Evolutionary conservation across 805 yeast species (phyloP).

Genomic region (Schizosaccharomyces osmophilus): DNA sequence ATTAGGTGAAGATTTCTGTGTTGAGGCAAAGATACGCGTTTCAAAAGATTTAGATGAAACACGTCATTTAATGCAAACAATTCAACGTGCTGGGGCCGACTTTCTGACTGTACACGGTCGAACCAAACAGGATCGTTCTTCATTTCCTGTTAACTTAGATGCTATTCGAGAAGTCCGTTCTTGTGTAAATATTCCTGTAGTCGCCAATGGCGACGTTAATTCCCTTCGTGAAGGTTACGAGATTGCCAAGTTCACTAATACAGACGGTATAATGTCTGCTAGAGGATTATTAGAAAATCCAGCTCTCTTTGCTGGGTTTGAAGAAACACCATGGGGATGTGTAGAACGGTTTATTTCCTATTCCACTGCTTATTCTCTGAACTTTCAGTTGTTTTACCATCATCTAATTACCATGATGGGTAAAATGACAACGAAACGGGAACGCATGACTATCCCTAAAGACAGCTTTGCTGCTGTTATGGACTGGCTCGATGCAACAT

Average conservation of each 20-base stretch:
- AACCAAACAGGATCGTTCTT: conserved; percentile 59
- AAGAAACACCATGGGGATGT: conserved; percentile 71
- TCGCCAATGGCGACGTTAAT: conserved; percentile 96
- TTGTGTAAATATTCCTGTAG: conserved; percentile 44
- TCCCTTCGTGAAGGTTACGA: conserved; percentile 33
- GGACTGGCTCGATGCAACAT: conserved; percentile 62
- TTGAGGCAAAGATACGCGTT: conserved; percentile 81
- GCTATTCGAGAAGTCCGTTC: conserved; percentile 48
- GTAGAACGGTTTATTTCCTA: conserved; percentile 64
- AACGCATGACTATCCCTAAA: conserved; percentile 12
- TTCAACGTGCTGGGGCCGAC: conserved; percentile 77
- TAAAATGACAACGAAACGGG: conserved; percentile 18
- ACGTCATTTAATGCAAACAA: conserved; percentile 38
- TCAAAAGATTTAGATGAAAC: conserved; percentile 58
- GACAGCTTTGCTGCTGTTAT: conserved; percentile 21
- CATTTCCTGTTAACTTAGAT: conserved; percentile 58
- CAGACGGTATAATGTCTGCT: conserved; percentile 89
- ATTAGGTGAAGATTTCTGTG: conserved; percentile 45
- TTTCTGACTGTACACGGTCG: conserved; percentile 88
- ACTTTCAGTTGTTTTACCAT: conserved; percentile 63
- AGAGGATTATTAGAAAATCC: conserved; percentile 75
- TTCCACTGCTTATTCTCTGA: conserved; percentile 58
- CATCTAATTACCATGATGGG: conserved; percentile 71
- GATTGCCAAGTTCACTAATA: conserved; percentile 44
- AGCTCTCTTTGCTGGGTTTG: conserved; percentile 54